Evolutionary conservation across 2,329 filamentous ascomycete genomes (phyloP).

Genomic region (Colletotrichum melonis): DNA sequence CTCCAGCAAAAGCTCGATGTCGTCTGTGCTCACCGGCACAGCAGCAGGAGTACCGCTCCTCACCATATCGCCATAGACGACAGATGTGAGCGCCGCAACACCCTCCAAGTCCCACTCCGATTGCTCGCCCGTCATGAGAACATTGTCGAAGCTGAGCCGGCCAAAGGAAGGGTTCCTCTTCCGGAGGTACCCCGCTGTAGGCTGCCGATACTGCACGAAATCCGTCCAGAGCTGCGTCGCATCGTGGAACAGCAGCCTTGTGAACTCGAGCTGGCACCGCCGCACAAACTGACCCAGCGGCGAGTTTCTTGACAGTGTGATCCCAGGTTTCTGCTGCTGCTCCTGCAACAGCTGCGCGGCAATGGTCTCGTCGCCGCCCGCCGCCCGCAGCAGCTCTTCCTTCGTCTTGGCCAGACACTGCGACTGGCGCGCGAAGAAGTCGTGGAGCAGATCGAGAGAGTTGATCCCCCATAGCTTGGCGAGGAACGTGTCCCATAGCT

Average conservation of each 20-base stretch:
- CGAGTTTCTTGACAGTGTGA: constrained; percentile 77
- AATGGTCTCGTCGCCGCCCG: constrained; percentile 58
- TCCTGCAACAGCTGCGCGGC: constrained; percentile 25
- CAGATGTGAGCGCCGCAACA: constrained; percentile 57
- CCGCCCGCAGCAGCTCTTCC: constrained; percentile 68
- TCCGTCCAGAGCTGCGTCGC: constrained; percentile 82
- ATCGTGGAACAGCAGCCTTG: constrained; percentile 83
- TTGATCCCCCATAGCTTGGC: constrained; percentile 85
- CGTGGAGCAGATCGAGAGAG: constrained; percentile 82
- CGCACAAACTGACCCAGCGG: constrained; percentile 86
- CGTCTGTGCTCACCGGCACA: constrained; percentile 76
- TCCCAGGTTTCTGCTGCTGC: constrained; percentile 53
- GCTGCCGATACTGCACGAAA: constrained; percentile 84
- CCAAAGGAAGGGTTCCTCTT: constrained; percentile 70
- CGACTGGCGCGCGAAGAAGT: constrained; percentile 74
- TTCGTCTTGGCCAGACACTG: constrained; percentile 70
- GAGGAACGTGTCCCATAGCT: constrained; percentile 90
- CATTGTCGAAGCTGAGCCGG: constrained; percentile 67
- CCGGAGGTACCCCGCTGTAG: constrained; percentile 75
- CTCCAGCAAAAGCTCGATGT: constrained; percentile 83
- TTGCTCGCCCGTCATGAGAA: constrained; percentile 60
- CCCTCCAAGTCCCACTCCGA: constrained; percentile 61
- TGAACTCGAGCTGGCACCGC: constrained; percentile 82
- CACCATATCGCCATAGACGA: constrained; percentile 65
- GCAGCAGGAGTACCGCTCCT: constrained; percentile 53